These are phyloP conservation scores for Iodosphaeria phyllophila DNA, from an alignment of 2,329 filamentous ascomycete genomes.

Conservation along the genomic window DNA sequence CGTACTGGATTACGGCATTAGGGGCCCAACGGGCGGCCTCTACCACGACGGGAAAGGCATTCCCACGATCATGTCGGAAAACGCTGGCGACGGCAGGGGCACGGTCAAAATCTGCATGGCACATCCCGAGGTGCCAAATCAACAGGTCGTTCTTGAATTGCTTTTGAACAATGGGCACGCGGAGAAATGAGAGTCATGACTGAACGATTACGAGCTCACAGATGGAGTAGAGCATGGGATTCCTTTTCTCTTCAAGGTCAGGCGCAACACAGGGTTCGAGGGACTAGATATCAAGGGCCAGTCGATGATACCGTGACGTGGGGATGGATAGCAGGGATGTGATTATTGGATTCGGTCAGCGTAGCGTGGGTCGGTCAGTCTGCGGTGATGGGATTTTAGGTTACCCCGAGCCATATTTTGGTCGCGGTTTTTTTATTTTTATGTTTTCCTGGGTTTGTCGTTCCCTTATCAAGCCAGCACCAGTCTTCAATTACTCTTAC, in stretches of 20 bases:
- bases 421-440: too few relatives aligned
- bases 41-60: constrained; percentile 15
- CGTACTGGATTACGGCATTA: constrained; percentile 70
- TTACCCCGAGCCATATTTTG: too few relatives aligned
- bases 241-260: too few relatives aligned
- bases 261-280: too few relatives aligned
- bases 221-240: background rate
- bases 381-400: too few relatives aligned
- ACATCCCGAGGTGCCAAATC: constrained; percentile 70
- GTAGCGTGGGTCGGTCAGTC: background rate
- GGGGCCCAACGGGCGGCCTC: constrained; percentile 36
- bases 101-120: constrained; percentile 92
- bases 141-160: constrained; percentile 82
- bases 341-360: background rate
- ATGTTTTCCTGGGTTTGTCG: too few relatives aligned
- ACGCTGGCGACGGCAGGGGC: constrained; percentile 39
- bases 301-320: background rate
- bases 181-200: constrained; percentile 27
- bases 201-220: constrained; percentile 1
- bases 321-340: too few relatives aligned
- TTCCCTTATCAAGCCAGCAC: too few relatives aligned
- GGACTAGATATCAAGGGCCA: too few relatives aligned
- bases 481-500: too few relatives aligned
- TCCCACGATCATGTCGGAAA: too few relatives aligned
- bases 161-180: constrained; percentile 72